Base-by-base conservation (phyloP, 1,284 basidiomycete genomes). In the Laetiporus sulphureus region DNA sequence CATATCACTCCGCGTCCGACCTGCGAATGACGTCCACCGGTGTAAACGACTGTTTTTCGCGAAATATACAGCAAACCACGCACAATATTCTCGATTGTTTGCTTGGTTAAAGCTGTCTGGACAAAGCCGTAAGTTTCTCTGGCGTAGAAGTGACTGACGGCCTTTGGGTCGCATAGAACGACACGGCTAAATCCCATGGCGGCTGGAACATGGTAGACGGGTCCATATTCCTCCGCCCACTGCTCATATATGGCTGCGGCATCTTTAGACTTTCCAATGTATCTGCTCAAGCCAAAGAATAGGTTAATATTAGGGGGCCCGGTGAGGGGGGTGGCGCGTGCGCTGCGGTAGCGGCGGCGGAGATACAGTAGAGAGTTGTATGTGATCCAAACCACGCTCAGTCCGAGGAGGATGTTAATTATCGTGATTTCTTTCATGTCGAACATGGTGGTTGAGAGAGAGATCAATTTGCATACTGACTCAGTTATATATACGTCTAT, bases 111-210 rank as follows among this genome's bases (percentile, higher is more conserved):
- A n/a, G 33, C 41, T 5, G 52, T 53, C 38, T 55, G 65, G 5
- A 68, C 59, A 45, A 79, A 80, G 0, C 59, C 66, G 43, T 64
- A 68, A 0, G 74, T 70, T 38, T 77, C 76, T 41, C 61, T 65
- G 0, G 64, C 61, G 46, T 71, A 75, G 41, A 77, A 69, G 46
- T 79, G 73, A 0, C 68, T 59, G 24, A 73, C 59, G 0, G 77
- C 78, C 49, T 71, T 76, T 0, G 75, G 71, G 48, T 81, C 79
- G 31, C 65, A 65, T 8, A 81, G 58, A 3, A 75, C 54, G 16
- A 79, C 57, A 16, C 55, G 57, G 5, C 48, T 62, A 0, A 56
- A 49, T 0, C 74, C 74, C 15, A 80, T 53, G 0, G 58, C 48
- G 0, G 53, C 51, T 1, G 74, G 66, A 18, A 75, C 47, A 32